Percentiles rank a stretch among this genome's conserved stretches.
phyloP scores from a whole-genome alignment of 2,329 filamentous ascomycete genomes.

The Decorospora gaudefroyi region DNA sequence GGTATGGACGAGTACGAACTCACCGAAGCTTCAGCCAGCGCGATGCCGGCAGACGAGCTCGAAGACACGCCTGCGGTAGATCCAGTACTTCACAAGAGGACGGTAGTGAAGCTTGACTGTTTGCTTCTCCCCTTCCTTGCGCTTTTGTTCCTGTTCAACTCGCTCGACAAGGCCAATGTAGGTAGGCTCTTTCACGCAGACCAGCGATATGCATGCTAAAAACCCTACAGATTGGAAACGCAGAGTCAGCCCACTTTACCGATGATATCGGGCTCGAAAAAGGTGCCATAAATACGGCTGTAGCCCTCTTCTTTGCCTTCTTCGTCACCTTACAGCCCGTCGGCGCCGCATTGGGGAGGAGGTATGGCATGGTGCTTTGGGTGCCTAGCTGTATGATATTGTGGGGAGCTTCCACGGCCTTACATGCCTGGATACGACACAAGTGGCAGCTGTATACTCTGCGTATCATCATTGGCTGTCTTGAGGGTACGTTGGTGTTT shows the following conservation, averaged over 20 bases:
- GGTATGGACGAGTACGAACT: constrained; percentile 18
- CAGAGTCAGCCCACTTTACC: constrained; percentile 64
- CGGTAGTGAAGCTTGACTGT: constrained; percentile 56
- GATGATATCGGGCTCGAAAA: constrained; percentile 57
- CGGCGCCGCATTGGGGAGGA: constrained; percentile 61
- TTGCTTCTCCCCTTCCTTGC: constrained; percentile 58
- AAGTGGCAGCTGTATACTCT: constrained; percentile 55
- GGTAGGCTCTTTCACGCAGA: not conserved
- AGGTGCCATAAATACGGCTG: constrained; percentile 60
- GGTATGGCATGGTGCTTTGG: constrained; percentile 60
- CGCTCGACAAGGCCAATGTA: constrained; percentile 58
- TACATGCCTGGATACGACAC: constrained; percentile 54
- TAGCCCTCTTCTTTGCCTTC: constrained; percentile 62
- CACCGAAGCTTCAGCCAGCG: constrained; percentile 9
- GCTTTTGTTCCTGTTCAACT: constrained; percentile 58
- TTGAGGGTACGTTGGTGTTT: constrained; percentile 48
- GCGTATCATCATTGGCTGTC: constrained; percentile 52
- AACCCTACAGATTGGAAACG: constrained; percentile 56
- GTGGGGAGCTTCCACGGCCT: constrained; percentile 57
- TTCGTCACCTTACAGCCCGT: constrained; percentile 63
- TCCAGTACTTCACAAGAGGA: constrained; percentile 39
- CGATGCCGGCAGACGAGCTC: constrained; percentile 16
- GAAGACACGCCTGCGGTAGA: constrained; percentile 7
- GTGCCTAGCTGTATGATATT: constrained; percentile 62
- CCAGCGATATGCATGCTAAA: not conserved